phyloP scores from a whole-genome alignment of 805 yeast genomes.

The Candida taoyuanica region DNA sequence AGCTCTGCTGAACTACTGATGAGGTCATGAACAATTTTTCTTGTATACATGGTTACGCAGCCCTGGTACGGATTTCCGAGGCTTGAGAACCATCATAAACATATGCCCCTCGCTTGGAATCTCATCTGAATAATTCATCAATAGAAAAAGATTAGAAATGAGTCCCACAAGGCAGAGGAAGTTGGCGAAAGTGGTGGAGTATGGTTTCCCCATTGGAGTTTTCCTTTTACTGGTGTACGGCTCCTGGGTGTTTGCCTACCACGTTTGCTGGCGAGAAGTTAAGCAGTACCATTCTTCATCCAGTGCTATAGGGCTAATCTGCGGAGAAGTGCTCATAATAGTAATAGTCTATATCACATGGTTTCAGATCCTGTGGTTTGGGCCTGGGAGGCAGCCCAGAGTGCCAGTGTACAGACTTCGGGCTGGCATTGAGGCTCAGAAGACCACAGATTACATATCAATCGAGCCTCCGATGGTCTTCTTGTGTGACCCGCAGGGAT shows the following conservation, averaged over 20 bases:
- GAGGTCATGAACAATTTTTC: background rate
- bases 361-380: conserved; percentile 40
- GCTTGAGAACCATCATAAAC: background rate
- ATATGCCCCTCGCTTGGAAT: background rate
- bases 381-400: conserved; percentile 52
- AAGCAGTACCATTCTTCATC: conserved; percentile 23
- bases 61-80: background rate
- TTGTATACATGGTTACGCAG: conserved; percentile 3
- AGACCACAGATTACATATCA: conserved; percentile 17
- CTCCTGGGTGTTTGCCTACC: conserved; percentile 25
- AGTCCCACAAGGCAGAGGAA: background rate
- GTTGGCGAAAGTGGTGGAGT: background rate
- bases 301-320: conserved; percentile 31
- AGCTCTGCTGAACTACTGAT: too few relatives aligned
- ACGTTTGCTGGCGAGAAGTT: conserved; percentile 29
- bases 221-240: conserved; percentile 14
- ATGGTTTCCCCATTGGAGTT: conserved; percentile 11
- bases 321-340: conserved; percentile 28
- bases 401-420: conserved; percentile 33
- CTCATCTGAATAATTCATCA: background rate
- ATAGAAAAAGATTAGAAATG: background rate
- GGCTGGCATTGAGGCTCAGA: conserved; percentile 21
- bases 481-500: conserved; percentile 66
- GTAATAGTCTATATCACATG: conserved; percentile 35
- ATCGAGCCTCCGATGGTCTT: conserved; percentile 53